These are phyloP conservation scores for Coemansia sp. DNA, from an alignment of 192 early-diverging fungal genomes.

Conservation along the genomic window DNA sequence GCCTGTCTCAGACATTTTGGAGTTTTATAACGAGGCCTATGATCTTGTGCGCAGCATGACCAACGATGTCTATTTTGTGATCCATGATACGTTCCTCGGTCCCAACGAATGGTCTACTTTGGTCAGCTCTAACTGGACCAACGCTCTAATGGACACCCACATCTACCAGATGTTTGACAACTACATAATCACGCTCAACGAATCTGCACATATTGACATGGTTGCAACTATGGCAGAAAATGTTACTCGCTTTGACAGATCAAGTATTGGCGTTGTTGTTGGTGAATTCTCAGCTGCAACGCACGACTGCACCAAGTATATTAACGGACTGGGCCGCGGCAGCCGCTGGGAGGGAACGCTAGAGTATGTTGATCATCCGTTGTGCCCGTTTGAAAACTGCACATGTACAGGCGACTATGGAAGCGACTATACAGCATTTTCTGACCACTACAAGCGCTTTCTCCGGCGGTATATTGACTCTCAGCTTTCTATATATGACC, in stretches of 20 bases:
- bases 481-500: conserved; percentile 64
- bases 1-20: conserved; percentile 32
- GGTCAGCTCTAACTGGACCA: conserved; percentile 42
- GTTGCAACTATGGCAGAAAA: conserved; percentile 33
- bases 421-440: conserved; percentile 49
- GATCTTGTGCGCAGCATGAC: conserved; percentile 33
- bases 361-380: conserved; percentile 23
- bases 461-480: conserved; percentile 58
- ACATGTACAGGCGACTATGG: conserved; percentile 59
- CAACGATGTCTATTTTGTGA: conserved; percentile 36
- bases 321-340: conserved; percentile 64
- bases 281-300: conserved; percentile 72
- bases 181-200: conserved; percentile 41
- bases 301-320: conserved; percentile 71
- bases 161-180: conserved; percentile 58
- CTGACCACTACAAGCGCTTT: conserved; percentile 58
- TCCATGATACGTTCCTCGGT: conserved; percentile 53
- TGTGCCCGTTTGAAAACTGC: conserved; percentile 52
- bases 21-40: conserved; percentile 55
- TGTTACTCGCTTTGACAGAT: conserved; percentile 36
- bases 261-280: conserved; percentile 62
- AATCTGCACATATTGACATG: conserved; percentile 42
- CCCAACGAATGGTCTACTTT: conserved; percentile 47
- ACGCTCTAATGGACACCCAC: conserved; percentile 54
- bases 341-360: conserved; percentile 67